phyloP scores from a whole-genome alignment of 1,284 basidiomycete species.

The Ustilago sp. region DNA sequence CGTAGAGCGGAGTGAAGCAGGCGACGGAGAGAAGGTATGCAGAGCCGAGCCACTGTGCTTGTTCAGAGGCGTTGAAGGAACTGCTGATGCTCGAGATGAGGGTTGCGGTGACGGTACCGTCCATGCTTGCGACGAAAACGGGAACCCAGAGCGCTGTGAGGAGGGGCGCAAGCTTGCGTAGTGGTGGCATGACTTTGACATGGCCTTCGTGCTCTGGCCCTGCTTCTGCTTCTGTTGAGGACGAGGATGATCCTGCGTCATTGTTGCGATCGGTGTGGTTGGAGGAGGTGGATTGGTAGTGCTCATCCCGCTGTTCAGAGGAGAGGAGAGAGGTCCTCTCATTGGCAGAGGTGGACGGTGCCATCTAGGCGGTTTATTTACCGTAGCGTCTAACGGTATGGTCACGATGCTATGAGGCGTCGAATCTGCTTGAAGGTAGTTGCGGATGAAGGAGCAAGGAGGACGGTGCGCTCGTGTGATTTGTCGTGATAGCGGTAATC shows the following conservation, averaged over 20 bases:
- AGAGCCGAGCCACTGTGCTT: slow-evolving; percentile 67
- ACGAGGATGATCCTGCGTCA: slow-evolving; percentile 11
- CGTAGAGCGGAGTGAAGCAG: slow-evolving; percentile 66
- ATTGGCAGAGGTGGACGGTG: slow-evolving; percentile 11
- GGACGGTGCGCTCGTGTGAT: not conserved
- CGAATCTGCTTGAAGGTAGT: not conserved
- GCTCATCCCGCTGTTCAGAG: slow-evolving; percentile 8
- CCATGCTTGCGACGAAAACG: slow-evolving; percentile 62
- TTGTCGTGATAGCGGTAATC: slow-evolving; percentile 5
- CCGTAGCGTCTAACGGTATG: not conserved
- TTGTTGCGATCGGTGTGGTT: slow-evolving; percentile 9
- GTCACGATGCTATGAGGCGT: not conserved
- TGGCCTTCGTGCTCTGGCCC: slow-evolving; percentile 24
- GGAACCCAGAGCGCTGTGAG: slow-evolving; percentile 62
- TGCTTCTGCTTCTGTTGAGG: not conserved
- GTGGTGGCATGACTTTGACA: slow-evolving; percentile 48
- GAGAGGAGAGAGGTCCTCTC: slow-evolving; percentile 33
- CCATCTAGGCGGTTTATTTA: slow-evolving; percentile 11
- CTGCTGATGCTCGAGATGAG: slow-evolving; percentile 66
- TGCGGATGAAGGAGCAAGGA: not conserved
- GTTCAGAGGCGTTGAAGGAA: slow-evolving; percentile 63
- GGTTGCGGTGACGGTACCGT: slow-evolving; percentile 68
- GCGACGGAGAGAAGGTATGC: slow-evolving; percentile 65
- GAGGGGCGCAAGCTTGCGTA: slow-evolving; percentile 40
- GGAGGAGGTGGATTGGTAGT: not conserved